Evolutionary conservation across 139 green algal genomes (phyloP).

Genomic region (Pedinophyceae sp.): DNA sequence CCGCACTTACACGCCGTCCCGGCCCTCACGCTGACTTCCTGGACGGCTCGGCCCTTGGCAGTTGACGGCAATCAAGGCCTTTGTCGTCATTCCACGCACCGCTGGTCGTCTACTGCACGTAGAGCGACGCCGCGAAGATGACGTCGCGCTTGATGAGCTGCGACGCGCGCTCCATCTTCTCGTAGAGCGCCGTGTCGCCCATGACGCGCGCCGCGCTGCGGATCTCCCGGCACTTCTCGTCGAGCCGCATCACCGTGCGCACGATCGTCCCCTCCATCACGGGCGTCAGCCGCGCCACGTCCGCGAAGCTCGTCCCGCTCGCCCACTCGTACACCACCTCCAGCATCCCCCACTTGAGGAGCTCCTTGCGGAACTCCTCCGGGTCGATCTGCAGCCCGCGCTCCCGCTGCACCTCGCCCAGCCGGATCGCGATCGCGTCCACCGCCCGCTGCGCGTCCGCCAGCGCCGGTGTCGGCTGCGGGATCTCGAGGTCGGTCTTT

Average conservation of each 20-base stretch:
- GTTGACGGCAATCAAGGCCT: too few species aligned
- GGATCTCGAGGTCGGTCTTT: slow-evolving; percentile 61
- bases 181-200: slow-evolving; percentile 74
- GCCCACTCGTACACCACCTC: slow-evolving; percentile 95
- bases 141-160: slow-evolving; percentile 86
- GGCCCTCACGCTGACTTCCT: too few species aligned
- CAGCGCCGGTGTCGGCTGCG: too few species aligned
- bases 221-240: slow-evolving; percentile 59
- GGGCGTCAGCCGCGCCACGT: slow-evolving; percentile 80
- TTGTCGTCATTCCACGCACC: too few species aligned
- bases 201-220: slow-evolving; percentile 80
- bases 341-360: slow-evolving; percentile 48
- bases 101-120: too few species aligned
- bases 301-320: slow-evolving; percentile 62
- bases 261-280: slow-evolving; percentile 92
- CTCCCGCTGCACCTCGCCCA: slow-evolving; percentile 38
- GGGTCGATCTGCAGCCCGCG: slow-evolving; percentile 25
- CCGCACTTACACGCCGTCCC: too few species aligned
- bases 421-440: slow-evolving; percentile 24
- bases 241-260: slow-evolving; percentile 64
- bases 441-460: slow-evolving; percentile 24
- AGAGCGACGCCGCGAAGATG: slow-evolving; percentile 84
- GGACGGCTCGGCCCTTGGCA: too few species aligned
- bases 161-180: slow-evolving; percentile 76
- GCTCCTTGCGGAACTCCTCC: slow-evolving; percentile 43